Conservation (phyloP, 768 basidiomycete species). For the Russula abietina region DNA sequence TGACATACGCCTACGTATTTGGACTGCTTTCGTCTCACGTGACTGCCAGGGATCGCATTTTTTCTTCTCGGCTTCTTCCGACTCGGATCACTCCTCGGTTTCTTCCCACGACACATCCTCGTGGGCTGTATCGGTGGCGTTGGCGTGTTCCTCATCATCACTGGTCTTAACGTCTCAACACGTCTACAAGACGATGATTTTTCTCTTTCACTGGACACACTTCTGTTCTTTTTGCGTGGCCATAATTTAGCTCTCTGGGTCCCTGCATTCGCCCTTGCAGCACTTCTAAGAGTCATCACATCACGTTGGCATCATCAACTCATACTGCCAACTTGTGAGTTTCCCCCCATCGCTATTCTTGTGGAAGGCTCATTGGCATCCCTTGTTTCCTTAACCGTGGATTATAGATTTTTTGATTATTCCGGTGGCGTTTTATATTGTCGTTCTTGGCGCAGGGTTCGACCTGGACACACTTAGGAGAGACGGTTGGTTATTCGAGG, state of each 20-base stretch:
- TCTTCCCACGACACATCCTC: constrained; percentile 94
- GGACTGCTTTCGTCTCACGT: constrained; percentile 6
- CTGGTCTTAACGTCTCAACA: constrained; percentile 82
- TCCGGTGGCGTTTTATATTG: constrained; percentile 76
- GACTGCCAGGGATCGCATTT: constrained; percentile 59
- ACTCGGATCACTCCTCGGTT: constrained; percentile 82
- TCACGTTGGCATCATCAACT: constrained; percentile 78
- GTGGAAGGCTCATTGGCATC: not conserved
- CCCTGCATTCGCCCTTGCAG: constrained; percentile 69
- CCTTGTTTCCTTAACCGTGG: not conserved
- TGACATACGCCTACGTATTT: constrained; percentile 21
- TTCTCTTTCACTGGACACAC: constrained; percentile 53
- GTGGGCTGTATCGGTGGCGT: constrained; percentile 99
- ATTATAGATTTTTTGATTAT: constrained; percentile 72
- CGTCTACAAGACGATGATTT: constrained; percentile 77
- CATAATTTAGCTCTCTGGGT: constrained; percentile 73
- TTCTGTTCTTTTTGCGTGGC: constrained; percentile 60
- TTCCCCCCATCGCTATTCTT: constrained; percentile 24
- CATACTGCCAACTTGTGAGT: constrained; percentile 82
- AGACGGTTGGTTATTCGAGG: constrained; percentile 84
- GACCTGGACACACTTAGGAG: constrained; percentile 54
- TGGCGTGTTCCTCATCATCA: constrained; percentile 85
- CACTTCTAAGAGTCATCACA: constrained; percentile 75
- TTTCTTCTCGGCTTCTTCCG: constrained; percentile 80
- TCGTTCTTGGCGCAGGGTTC: constrained; percentile 58